Evolutionary conservation across 331 rosid species (phyloP).

Genomic region (Saraca asoca): DNA sequence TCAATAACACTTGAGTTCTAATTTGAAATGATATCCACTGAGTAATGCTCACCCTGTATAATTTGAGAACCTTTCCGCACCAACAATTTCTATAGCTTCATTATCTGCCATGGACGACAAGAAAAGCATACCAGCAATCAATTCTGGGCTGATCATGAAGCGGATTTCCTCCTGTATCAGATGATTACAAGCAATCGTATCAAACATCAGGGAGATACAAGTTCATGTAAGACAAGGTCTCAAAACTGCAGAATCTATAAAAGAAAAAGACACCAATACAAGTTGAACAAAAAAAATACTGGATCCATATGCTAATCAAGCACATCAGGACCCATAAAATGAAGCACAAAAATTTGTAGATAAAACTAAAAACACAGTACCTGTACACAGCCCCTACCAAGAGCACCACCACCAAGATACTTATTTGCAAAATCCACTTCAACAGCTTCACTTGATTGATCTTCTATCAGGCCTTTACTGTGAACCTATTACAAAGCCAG

Average conservation of each 20-base stretch:
- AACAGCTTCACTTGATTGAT: conserved; percentile 67
- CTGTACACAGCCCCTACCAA: conserved; percentile 84
- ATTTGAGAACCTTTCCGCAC: conserved; percentile 83
- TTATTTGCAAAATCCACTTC: conserved; percentile 96
- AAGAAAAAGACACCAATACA: conserved; percentile 26
- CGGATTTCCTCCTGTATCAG: conserved; percentile 87
- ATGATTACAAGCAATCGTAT: conserved; percentile 29
- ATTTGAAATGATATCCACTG: conserved; percentile 25
- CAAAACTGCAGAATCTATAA: conserved; percentile 27
- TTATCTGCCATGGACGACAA: conserved; percentile 86
- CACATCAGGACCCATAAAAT: conserved; percentile 16
- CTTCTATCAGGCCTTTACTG: conserved; percentile 75
- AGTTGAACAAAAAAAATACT: conserved; percentile 14
- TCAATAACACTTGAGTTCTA: conserved; percentile 1
- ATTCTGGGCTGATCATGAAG: conserved; percentile 87
- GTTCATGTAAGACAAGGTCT: conserved; percentile 24
- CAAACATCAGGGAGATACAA: background rate
- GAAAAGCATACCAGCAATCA: conserved; percentile 88
- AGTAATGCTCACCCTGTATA: conserved; percentile 73
- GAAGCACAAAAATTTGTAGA: background rate
- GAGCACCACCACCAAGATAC: conserved; percentile 93
- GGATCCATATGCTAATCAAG: conserved; percentile 15
- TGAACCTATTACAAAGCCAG: conserved; percentile 53
- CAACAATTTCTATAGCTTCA: conserved; percentile 88
- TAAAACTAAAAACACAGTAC: conserved; percentile 41